phyloP scores from a whole-genome alignment of 805 yeast species.

The Candida nemodendra region DNA sequence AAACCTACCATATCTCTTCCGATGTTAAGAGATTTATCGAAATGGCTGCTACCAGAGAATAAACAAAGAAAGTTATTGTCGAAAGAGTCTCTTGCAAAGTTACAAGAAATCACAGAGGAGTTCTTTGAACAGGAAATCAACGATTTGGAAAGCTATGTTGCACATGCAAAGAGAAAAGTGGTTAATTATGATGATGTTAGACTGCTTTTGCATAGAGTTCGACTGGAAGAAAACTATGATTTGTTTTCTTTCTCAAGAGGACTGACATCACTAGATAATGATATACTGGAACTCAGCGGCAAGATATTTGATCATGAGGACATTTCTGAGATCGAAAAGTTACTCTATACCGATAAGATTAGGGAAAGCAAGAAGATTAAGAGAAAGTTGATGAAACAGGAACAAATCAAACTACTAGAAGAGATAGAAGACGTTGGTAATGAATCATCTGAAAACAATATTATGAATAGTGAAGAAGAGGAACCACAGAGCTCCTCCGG shows the following conservation, averaged over 20 bases:
- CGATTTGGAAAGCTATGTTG: constrained; percentile 36
- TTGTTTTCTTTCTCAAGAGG: constrained; percentile 9
- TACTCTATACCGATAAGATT: constrained; percentile 22
- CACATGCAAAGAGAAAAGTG: constrained; percentile 29
- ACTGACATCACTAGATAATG: constrained; percentile 11
- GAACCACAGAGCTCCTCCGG: constrained; percentile 5
- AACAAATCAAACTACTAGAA: constrained; percentile 7
- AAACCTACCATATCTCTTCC: constrained; percentile 11
- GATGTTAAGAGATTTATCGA: constrained; percentile 15
- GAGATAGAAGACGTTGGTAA: constrained; percentile 1
- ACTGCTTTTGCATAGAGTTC: constrained; percentile 32
- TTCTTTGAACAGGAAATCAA: constrained; percentile 36
- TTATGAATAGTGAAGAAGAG: constrained; percentile 4
- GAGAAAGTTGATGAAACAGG: constrained; percentile 6
- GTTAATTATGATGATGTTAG: constrained; percentile 35
- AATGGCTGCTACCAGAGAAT: constrained; percentile 17
- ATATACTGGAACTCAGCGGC: constrained; percentile 15
- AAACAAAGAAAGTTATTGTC: constrained; percentile 20
- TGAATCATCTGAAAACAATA: constrained; percentile 4
- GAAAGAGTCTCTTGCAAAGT: constrained; percentile 20
- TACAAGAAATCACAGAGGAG: constrained; percentile 34
- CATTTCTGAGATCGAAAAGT: constrained; percentile 25
- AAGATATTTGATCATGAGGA: constrained; percentile 25
- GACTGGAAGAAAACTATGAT: constrained; percentile 18
- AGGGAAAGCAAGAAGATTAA: constrained; percentile 9